Evolutionary conservation across 371 early-diverging fungal species (phyloP).

Genomic region (Dichotomocladium elegans): DNA sequence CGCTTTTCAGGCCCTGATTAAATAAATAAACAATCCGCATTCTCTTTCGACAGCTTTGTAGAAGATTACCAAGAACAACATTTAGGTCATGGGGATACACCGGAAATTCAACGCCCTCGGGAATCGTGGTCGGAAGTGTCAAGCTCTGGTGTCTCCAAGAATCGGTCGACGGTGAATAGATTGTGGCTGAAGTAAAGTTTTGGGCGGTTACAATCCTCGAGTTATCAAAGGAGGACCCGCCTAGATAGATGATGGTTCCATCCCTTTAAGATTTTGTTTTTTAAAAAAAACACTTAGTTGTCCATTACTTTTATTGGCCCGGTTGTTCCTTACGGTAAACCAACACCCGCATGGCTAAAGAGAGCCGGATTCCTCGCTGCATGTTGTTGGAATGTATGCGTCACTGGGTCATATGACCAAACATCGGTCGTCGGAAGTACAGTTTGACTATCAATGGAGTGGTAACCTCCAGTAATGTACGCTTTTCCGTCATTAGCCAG

Average conservation of each 20-base stretch:
- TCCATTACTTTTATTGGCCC: not conserved
- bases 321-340: slow-evolving; percentile 3
- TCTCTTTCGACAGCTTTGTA: no score
- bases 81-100: not conserved
- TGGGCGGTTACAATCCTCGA: not conserved
- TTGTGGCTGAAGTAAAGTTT: not conserved
- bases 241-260: not conserved
- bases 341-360: slow-evolving; percentile 4
- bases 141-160: not conserved
- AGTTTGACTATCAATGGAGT: no score
- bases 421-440: no score
- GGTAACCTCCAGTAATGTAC: slow-evolving; percentile 9
- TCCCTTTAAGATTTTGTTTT: not conserved
- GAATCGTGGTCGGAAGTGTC: not conserved
- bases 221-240: not conserved
- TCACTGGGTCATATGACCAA: slow-evolving; percentile 12
- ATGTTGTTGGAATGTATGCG: slow-evolving; percentile 2
- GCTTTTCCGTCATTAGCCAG: slow-evolving; percentile 4
- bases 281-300: not conserved
- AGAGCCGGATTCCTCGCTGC: not conserved
- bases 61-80: slow-evolving; percentile 10
- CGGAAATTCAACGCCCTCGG: no score
- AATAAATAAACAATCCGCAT: no score
- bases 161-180: not conserved
- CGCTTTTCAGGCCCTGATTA: slow-evolving; percentile 9